These are phyloP conservation scores for Hyaloperonospora arabidopsidis DNA, from an alignment of 352 stramenopile genomes.

Conservation along the genomic window DNA sequence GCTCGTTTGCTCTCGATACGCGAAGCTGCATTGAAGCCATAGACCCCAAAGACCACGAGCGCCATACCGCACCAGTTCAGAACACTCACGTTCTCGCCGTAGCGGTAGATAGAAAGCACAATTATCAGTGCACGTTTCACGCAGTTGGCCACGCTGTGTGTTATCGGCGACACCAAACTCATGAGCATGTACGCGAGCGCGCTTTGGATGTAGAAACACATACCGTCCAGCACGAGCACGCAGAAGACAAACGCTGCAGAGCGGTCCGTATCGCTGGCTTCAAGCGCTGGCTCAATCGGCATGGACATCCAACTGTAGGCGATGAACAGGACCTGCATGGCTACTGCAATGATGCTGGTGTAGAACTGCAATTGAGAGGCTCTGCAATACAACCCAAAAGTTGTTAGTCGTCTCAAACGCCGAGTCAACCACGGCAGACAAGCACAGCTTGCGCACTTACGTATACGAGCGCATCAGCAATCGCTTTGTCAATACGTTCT, in stretches of 20 bases:
- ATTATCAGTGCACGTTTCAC: conserved; percentile 88
- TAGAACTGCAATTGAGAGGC: conserved; percentile 86
- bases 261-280: conserved; percentile 21
- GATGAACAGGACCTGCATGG: conserved; percentile 80
- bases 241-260: conserved; percentile 43
- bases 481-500: conserved; percentile 88
- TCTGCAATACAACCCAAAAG: conserved; percentile 19
- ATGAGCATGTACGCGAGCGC: conserved; percentile 88
- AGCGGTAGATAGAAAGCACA: conserved; percentile 86
- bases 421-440: not conserved
- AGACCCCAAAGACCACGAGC: conserved; percentile 85
- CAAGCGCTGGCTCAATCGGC: conserved; percentile 20
- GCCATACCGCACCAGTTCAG: conserved; percentile 81
- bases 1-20: conserved; percentile 46
- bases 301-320: conserved; percentile 52
- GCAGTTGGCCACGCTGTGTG: conserved; percentile 87
- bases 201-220: conserved; percentile 88
- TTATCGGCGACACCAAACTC: conserved; percentile 86
- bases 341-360: conserved; percentile 78
- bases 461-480: conserved; percentile 75
- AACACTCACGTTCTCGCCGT: conserved; percentile 76
- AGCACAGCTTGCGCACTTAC: conserved; percentile 29
- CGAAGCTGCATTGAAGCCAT: conserved; percentile 73
- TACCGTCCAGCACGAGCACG: conserved; percentile 55
- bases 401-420: not conserved